Evolutionary conservation across 192 early-diverging fungal genomes (phyloP).

Genomic region (Chytriomyces sp.): DNA sequence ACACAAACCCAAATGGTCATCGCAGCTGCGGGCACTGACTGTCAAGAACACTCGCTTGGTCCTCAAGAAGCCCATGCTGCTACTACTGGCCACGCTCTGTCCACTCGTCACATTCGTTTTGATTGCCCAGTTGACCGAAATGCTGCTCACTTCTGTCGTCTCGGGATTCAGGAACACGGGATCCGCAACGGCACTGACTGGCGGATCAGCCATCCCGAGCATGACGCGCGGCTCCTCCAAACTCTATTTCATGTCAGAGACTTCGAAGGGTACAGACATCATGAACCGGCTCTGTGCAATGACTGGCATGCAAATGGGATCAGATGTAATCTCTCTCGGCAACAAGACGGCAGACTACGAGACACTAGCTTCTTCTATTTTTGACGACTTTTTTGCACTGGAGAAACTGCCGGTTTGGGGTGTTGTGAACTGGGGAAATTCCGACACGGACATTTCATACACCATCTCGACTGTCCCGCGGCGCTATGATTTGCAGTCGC

Average conservation of each 20-base stretch:
- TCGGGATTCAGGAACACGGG: not conserved
- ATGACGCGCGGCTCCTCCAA: not conserved
- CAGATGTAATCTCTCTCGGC: conserved; percentile 1
- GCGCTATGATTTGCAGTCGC: not conserved
- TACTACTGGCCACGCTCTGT: not conserved
- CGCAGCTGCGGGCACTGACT: conserved; percentile 15
- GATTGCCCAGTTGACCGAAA: conserved; percentile 14
- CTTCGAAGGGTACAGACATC: not conserved
- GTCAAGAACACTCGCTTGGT: conserved; percentile 20
- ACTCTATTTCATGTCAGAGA: conserved; percentile 18
- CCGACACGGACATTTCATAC: conserved; percentile 1
- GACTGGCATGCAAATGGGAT: conserved; percentile 16
- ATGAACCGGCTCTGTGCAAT: conserved; percentile 12
- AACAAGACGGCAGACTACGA: not conserved
- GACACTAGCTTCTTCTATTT: not conserved
- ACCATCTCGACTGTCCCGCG: not conserved
- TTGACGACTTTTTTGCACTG: not conserved
- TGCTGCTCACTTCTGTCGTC: not conserved
- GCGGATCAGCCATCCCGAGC: not conserved
- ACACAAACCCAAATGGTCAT: conserved; percentile 2
- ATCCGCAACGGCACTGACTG: not conserved
- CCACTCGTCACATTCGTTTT: conserved; percentile 17
- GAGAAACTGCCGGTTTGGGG: not conserved
- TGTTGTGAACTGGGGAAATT: conserved; percentile 6
- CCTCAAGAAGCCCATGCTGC: conserved; percentile 27